Base-by-base conservation (phyloP, 2,329 filamentous ascomycete species). In the Didymella exigua region DNA sequence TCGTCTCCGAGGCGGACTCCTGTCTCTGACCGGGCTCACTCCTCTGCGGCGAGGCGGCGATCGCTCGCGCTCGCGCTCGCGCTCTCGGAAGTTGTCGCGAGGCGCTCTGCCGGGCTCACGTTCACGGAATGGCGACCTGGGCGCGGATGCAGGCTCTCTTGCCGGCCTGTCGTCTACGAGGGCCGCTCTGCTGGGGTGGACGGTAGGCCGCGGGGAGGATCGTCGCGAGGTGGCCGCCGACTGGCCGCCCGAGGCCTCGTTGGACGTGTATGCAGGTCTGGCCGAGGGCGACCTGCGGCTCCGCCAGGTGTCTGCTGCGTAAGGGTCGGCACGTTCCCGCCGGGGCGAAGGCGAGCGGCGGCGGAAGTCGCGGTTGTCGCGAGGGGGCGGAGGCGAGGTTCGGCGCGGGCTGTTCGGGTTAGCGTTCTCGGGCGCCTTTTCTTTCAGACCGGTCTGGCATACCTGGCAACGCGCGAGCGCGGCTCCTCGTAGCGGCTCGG, bases 201-300 rank as follows among this genome's bases (percentile, higher is more conserved):
- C 73, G 11, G 77, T 71, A 23, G 77, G 82, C 6, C 52, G 52
- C 14, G 86, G 86, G 5, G 86, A 88, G 8, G 86, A 86, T 43
- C 84, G 79, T 52, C 84, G 81, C 19, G 86, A 88, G 26, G 82
- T 85, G 18, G 79, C 73, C 18, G 75, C 80, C 8, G 86, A 87
- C 33, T 80, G 82, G 51, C 80, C 75, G 19, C 79, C 81, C 19
- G 82, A 84, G 36, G 78, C 77, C 45, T 81, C 79, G 33, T 78
- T 79, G 29, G 80, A 80, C 18, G 77, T 49, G 49, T 69, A 70
- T 21, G 68, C 53, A 41, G 66, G 62, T 43, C 74, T 70, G 11
- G 58, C 71, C 33, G 83, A 86, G 23, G 80, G 81, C 46, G 84
- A 86, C 31, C 81, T 78, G 49, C 65, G 65, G 45, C 81, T 81